Percentiles rank a stretch among this genome's conserved stretches.
phyloP scores from a whole-genome alignment of 2,329 filamentous ascomycete species.

The Fusarium sp. region DNA sequence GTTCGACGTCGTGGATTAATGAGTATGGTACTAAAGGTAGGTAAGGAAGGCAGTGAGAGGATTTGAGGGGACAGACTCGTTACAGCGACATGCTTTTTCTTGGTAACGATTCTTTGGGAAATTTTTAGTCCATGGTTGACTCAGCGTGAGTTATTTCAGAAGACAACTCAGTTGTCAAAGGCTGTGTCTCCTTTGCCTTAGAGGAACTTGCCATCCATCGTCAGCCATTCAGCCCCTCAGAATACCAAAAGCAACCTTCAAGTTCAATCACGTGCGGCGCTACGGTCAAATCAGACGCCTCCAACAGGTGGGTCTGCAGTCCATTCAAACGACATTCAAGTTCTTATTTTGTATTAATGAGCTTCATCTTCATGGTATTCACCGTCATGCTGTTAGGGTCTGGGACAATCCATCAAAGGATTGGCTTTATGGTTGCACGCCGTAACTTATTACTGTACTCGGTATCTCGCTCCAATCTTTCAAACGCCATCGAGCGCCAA shows the following conservation, averaged over 20 bases:
- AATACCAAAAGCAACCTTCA: constrained; percentile 38
- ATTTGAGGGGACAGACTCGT: constrained; percentile 14
- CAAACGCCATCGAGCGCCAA: constrained; percentile 3
- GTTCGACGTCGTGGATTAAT: constrained; percentile 18
- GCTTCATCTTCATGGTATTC: background rate
- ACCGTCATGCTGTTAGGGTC: background rate
- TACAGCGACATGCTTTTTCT: constrained; percentile 10
- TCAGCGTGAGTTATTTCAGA: constrained; percentile 5
- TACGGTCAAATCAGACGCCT: constrained; percentile 36
- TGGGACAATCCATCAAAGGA: background rate
- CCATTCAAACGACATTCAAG: constrained; percentile 29
- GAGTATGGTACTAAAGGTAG: background rate
- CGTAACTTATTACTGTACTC: background rate
- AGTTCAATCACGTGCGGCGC: constrained; percentile 38
- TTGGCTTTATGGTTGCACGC: background rate
- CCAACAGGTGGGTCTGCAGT: constrained; percentile 30
- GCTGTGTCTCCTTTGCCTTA: constrained; percentile 26
- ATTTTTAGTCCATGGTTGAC: constrained; percentile 30
- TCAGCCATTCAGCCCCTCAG: constrained; percentile 45
- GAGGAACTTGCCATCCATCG: constrained; percentile 36
- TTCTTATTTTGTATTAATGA: constrained; percentile 19
- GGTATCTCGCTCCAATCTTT: background rate
- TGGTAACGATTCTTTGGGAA: constrained; percentile 12
- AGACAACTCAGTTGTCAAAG: constrained; percentile 35
- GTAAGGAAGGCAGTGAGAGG: constrained; percentile 20